phyloP scores from a whole-genome alignment of 2,329 filamentous ascomycete genomes.

The Epichloe gansuensis region DNA sequence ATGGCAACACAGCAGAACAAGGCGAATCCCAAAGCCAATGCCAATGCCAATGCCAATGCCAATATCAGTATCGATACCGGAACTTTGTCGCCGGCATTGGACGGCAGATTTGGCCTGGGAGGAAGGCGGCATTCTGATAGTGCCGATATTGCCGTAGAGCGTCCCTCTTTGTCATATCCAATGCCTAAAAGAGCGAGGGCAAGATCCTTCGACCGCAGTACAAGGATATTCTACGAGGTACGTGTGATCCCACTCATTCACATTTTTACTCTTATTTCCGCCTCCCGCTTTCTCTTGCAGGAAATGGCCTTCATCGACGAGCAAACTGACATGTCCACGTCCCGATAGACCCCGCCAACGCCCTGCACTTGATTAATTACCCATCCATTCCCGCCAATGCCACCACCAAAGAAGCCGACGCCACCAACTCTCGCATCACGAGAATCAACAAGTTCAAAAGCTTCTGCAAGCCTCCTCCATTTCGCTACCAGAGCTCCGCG shows the following conservation, averaged over 20 bases:
- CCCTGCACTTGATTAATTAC: conserved; percentile 86
- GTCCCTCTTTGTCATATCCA: conserved; percentile 72
- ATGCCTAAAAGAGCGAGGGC: conserved; percentile 80
- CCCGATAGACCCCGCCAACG: conserved; percentile 71
- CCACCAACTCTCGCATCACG: conserved; percentile 74
- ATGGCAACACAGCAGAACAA: conserved; percentile 31
- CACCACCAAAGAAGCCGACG: conserved; percentile 71
- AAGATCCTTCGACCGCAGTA: conserved; percentile 96
- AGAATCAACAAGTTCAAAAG: conserved; percentile 98
- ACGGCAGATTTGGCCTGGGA: conserved; percentile 25
- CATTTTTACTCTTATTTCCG: not conserved
- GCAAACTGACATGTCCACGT: not conserved
- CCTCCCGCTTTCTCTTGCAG: not conserved
- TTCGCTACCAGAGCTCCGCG: conserved; percentile 68
- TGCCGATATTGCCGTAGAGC: conserved; percentile 86
- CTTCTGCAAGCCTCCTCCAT: conserved; percentile 89
- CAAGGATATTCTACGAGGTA: conserved; percentile 80
- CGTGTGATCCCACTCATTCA: conserved; percentile 2
- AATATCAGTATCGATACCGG: conserved; percentile 11
- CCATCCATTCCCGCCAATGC: conserved; percentile 62
- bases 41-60: not conserved
- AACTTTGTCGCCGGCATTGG: conserved; percentile 23
- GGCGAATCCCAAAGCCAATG: not conserved
- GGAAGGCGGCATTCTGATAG: conserved; percentile 65
- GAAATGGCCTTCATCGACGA: not conserved